These are phyloP conservation scores for Tetrahymena malaccensis DNA, from an alignment of 73 alveolate species.

Conservation along the genomic window DNA sequence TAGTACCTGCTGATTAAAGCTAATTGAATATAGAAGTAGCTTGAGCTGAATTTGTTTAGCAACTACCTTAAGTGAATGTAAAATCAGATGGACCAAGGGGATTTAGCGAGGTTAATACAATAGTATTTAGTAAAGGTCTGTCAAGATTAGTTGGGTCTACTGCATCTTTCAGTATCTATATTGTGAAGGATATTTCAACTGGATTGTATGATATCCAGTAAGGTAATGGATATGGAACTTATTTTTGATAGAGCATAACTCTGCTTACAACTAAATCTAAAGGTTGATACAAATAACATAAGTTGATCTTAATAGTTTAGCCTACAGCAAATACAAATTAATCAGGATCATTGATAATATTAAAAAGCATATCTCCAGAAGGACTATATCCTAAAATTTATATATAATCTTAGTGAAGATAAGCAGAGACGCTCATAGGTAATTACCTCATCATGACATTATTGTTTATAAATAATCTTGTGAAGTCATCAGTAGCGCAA, in stretches of 20 bases:
- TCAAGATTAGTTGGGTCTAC: background rate
- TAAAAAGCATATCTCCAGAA: background rate
- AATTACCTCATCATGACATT: background rate
- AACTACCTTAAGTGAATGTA: background rate
- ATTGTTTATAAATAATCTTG: background rate
- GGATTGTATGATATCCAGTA: background rate
- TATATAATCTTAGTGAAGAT: background rate
- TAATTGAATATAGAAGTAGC: background rate
- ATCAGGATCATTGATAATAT: background rate
- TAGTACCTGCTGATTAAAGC: background rate
- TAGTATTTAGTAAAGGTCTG: background rate
- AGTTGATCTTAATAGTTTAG: background rate
- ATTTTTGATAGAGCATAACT: background rate
- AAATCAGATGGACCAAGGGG: background rate
- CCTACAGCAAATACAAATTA: background rate
- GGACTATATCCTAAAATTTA: background rate
- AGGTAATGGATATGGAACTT: background rate
- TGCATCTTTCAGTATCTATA: background rate
- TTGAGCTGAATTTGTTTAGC: background rate
- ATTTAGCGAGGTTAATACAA: background rate
- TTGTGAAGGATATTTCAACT: background rate
- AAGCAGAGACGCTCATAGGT: background rate
- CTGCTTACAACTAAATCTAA: background rate
- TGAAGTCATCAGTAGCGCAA: background rate
- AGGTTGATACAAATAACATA: background rate